phyloP scores from a whole-genome alignment of 73 alveolate genomes.

The Paramecium caudatum region DNA sequence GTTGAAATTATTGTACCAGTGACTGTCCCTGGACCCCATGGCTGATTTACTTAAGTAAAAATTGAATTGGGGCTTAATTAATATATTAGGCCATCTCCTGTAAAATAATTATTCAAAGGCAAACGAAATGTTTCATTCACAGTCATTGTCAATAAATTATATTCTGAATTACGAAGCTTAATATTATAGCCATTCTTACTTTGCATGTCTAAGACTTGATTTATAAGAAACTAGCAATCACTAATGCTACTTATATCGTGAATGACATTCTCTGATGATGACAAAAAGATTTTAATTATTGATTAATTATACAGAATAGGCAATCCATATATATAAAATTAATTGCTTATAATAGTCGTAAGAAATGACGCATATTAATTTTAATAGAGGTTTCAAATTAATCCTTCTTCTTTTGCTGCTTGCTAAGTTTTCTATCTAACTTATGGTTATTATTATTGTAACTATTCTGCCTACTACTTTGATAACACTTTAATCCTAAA shows the following conservation, averaged over 20 bases:
- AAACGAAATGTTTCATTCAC: not conserved
- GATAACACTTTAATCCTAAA: conserved; percentile 30
- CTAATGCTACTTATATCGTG: not conserved
- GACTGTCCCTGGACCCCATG: not conserved
- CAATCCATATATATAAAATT: too few species aligned
- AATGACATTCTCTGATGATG: not conserved
- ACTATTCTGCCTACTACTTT: not conserved
- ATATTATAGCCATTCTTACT: not conserved
- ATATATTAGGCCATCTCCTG: not conserved
- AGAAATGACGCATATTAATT: too few species aligned
- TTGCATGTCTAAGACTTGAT: not conserved
- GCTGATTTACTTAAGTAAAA: not conserved
- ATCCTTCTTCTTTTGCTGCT: too few species aligned
- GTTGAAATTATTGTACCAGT: not conserved
- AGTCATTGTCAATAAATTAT: not conserved
- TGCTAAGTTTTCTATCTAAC: too few species aligned
- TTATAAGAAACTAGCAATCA: not conserved
- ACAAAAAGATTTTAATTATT: not conserved
- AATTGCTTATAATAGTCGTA: too few species aligned
- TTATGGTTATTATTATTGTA: too few species aligned
- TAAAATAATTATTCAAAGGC: not conserved
- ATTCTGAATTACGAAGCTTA: not conserved
- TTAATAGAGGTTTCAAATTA: too few species aligned
- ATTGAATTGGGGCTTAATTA: too few species aligned
- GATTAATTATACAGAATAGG: not conserved